These are phyloP conservation scores for Colletotrichum incanum DNA, from an alignment of 2,329 filamentous ascomycete species.

Conservation along the genomic window DNA sequence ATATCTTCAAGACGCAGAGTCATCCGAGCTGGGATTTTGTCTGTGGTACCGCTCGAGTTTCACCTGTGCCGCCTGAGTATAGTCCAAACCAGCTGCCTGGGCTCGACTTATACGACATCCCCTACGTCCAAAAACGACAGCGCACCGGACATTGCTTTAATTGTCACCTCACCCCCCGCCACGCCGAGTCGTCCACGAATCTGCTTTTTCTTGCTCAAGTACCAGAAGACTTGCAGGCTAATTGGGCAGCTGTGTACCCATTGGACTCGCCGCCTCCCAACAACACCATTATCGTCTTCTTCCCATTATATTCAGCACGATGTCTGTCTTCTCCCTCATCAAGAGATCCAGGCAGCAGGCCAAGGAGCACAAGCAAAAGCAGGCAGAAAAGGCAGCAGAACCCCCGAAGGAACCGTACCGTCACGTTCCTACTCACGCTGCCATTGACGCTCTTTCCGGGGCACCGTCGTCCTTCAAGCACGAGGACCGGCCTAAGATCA, in stretches of 20 bases:
- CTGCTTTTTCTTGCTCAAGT: not conserved
- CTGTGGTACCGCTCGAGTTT: slow-evolving; percentile 36
- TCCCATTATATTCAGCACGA: slow-evolving; percentile 47
- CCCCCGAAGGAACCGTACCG: slow-evolving; percentile 64
- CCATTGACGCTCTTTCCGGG: slow-evolving; percentile 69
- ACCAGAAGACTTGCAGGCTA: not conserved
- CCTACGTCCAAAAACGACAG: slow-evolving; percentile 20
- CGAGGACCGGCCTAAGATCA: slow-evolving; percentile 63
- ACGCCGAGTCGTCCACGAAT: not conserved
- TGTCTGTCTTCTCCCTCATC: slow-evolving; percentile 73
- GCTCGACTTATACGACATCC: slow-evolving; percentile 35
- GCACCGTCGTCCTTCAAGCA: slow-evolving; percentile 68
- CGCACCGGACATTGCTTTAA: slow-evolving; percentile 5
- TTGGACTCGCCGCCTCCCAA: not conserved
- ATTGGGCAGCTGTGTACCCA: not conserved
- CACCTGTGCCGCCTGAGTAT: slow-evolving; percentile 32
- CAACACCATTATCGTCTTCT: not conserved
- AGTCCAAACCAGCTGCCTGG: slow-evolving; percentile 32
- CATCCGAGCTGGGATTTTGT: slow-evolving; percentile 34
- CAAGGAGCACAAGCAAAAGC: slow-evolving; percentile 67
- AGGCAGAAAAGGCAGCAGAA: slow-evolving; percentile 62
- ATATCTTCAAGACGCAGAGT: slow-evolving; percentile 11
- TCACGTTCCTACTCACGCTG: slow-evolving; percentile 75
- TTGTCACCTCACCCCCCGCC: slow-evolving; percentile 2
- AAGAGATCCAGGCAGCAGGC: slow-evolving; percentile 68